Evolutionary conservation across 208 protist genomes (phyloP).

Genomic region (Crithidia sp.): DNA sequence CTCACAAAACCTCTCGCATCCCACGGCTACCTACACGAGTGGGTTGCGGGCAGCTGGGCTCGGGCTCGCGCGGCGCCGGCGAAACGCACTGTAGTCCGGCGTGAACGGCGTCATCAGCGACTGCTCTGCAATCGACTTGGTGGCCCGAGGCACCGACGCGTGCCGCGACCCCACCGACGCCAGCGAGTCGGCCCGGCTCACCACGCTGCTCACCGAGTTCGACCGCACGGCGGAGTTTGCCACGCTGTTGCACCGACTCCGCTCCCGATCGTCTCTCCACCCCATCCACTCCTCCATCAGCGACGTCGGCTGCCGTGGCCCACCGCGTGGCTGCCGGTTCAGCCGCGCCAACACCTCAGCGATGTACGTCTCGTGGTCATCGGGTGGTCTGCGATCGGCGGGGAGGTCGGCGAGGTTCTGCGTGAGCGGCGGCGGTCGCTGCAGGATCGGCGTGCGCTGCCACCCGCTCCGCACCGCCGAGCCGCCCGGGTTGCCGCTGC

Average conservation of each 20-base stretch:
- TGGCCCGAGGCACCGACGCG: slow-evolving; percentile 69
- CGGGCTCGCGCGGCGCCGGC: slow-evolving; percentile 4
- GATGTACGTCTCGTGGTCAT: slow-evolving; percentile 51
- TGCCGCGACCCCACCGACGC: slow-evolving; percentile 62
- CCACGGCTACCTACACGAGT: not conserved
- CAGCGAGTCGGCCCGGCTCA: slow-evolving; percentile 67
- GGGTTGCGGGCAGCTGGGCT: slow-evolving; percentile 20
- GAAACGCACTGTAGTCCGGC: slow-evolving; percentile 22
- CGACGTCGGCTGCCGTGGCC: slow-evolving; percentile 35
- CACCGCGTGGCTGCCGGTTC: slow-evolving; percentile 24
- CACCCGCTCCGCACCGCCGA: slow-evolving; percentile 16
- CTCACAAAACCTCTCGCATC: no score
- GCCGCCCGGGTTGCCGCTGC: slow-evolving; percentile 1
- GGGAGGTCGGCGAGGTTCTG: slow-evolving; percentile 27
- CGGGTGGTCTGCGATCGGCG: slow-evolving; percentile 21
- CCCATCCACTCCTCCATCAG: slow-evolving; percentile 78
- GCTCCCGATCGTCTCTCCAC: slow-evolving; percentile 48
- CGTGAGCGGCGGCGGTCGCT: slow-evolving; percentile 30
- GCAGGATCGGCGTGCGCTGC: slow-evolving; percentile 20
- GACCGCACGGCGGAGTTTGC: slow-evolving; percentile 26
- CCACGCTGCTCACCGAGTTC: slow-evolving; percentile 37
- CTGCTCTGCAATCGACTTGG: slow-evolving; percentile 57
- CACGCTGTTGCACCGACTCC: slow-evolving; percentile 37
- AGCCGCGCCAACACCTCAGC: slow-evolving; percentile 48
- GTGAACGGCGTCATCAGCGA: slow-evolving; percentile 31